Evolutionary conservation across 129 eudicot genomes (phyloP), one percentile per base, ranked within the genome.

Genomic region (Daucus carota): DNA sequence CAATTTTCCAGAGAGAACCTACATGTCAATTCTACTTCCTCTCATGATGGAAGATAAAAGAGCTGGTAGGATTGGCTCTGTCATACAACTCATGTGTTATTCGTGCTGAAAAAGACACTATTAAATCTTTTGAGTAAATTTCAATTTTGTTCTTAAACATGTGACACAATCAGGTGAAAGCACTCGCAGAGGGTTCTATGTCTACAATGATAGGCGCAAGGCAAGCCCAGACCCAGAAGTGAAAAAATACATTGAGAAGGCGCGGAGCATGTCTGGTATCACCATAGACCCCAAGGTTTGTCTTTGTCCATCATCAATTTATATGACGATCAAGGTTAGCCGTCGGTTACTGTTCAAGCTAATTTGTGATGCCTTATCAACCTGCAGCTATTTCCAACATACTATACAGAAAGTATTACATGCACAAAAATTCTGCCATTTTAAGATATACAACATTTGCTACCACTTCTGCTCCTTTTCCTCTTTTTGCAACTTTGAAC

Each of bases 21-120:
- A 92, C 62, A 89, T 84, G 65, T 89, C 97, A 14, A 82, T 89
- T 92, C 40, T 95, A 67, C 87, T 95, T 50, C 90, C 96, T 1
- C 85, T 95, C 44, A 85, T 95, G 99, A 93, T 91, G 83, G 97
- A 95, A 82, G 99, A 95, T 78, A 88, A 91, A 83, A 89, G 99
- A 82, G 89, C 90, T 14, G 97, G 97, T 91, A 81, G 48, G 20
- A 46, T 75, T 75, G 18, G 72, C 75, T 33, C 60, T 78, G 22
- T 20, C 78, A 46, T 62, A 44, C 24, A 3, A 47, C 3, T 38
- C 14, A 33, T 22, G 69, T 6, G 73, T 45, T 72, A 33, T 12
- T 33, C 3, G 73, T 45, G 59, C 46, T 6, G 26, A 7, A 34
- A n/a, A 54, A n/a, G 20, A 6, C 68, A 57, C 28, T 68, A 3